Base-by-base conservation (phyloP, 345 rosid species). In the Pseudoturritis turrita region DNA sequence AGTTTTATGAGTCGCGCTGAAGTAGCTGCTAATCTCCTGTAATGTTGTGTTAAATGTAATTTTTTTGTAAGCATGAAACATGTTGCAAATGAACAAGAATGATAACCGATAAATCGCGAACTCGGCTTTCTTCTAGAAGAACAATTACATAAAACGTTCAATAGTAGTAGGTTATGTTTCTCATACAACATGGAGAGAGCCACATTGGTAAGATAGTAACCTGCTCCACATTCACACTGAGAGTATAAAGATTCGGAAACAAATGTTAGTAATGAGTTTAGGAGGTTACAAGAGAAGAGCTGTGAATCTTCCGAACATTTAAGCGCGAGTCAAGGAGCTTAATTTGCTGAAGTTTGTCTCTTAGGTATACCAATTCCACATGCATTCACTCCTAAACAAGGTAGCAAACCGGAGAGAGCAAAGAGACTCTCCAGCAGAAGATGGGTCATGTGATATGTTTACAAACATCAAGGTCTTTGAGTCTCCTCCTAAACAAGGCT, bases 371-470 rank as follows among this genome's bases (percentile, higher is more conserved):
- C 92, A 36, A 89, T 85, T 65, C 87, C 96, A 4, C 96, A 89
- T 0, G 96, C 81, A 37, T 87, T 89, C 6, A 89, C 96, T 76
- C 92, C 80, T 1, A n/a, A n/a, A n/a, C n/a, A n/a, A n/a, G n/a
- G 96, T 89, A 12, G 96, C 96, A 47, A 89, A 87, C 13, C 92
- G 79, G n/a, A 89, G 85, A 7, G 96, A 89, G 71, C 96, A 89
- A 0, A 89, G 79, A 0, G 96, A 89, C 67, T 89, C 96, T 0
- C 90, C 90, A 0, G 72, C 63, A 1, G 96, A 89, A 6, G 87
- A 33, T 8, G 92, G 82, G 17, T 85, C 92, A 0, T 92, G 96
- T 1, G 90, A 80, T 12, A 89, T 80, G 59, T 89, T 89, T 29
- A 89, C 96, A 52, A 89, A 81, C 96, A 87, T 89, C 31, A 89